These are phyloP conservation scores for Colletotrichum costaricense DNA, from an alignment of 2,329 filamentous ascomycete species.

Conservation along the genomic window DNA sequence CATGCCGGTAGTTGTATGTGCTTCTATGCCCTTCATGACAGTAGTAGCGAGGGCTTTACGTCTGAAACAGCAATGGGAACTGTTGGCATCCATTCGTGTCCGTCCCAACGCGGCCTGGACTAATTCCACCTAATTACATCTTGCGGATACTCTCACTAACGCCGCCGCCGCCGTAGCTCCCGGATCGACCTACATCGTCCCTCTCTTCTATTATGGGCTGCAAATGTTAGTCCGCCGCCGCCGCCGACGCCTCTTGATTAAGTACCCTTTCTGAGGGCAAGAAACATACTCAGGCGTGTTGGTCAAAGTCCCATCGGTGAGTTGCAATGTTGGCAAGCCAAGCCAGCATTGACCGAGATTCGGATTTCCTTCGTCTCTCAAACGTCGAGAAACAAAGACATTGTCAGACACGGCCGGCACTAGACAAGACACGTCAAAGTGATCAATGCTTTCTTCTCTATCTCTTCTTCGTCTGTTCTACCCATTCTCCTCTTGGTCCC, in stretches of 20 bases:
- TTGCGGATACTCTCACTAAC: not conserved
- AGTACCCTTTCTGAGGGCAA: not conserved
- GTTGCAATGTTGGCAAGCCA: not conserved
- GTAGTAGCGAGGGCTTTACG: slow-evolving; percentile 1
- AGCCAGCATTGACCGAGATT: slow-evolving; percentile 4
- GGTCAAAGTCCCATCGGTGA: not conserved
- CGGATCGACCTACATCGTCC: slow-evolving; percentile 13
- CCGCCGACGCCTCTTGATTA: not conserved
- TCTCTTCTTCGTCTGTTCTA: slow-evolving; percentile 2
- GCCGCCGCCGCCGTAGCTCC: slow-evolving; percentile 15
- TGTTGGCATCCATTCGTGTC: not conserved
- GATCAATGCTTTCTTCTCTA: not conserved
- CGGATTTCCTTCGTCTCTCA: slow-evolving; percentile 3
- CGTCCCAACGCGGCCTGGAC: not conserved
- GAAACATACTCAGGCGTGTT: not conserved
- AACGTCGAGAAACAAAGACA: slow-evolving; percentile 2
- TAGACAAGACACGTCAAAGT: not conserved
- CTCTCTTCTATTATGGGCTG: not conserved
- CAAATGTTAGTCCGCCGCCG: not conserved
- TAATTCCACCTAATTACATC: not conserved
- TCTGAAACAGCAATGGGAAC: slow-evolving; percentile 14
- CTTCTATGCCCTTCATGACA: slow-evolving; percentile 1
- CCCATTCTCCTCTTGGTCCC: not conserved
- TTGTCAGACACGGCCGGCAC: not conserved
- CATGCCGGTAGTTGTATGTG: slow-evolving; percentile 19